Conservation (phyloP, 2,329 filamentous ascomycete species). For the Trichoderma harzianum region DNA sequence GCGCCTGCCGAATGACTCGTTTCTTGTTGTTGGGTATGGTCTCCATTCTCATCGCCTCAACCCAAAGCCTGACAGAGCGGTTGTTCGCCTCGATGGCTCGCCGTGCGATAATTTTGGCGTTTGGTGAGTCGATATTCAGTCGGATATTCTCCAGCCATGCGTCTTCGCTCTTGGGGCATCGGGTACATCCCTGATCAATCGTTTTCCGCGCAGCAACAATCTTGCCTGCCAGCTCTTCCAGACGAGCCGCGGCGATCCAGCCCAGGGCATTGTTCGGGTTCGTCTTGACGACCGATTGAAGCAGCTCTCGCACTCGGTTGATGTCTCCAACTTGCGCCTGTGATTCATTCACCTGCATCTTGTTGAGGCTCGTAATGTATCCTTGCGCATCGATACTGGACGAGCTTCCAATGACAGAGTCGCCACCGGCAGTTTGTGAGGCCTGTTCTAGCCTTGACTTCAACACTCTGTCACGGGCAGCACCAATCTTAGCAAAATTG, state of each 20-base stretch:
- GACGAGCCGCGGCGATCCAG: conserved; percentile 89
- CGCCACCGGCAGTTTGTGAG: conserved; percentile 64
- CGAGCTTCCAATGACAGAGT: conserved; percentile 70
- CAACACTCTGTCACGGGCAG: conserved; percentile 91
- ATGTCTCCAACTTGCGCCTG: conserved; percentile 90
- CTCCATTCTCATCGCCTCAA: conserved; percentile 92
- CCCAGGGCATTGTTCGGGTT: conserved; percentile 93
- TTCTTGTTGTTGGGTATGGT: conserved; percentile 81
- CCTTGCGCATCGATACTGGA: conserved; percentile 94
- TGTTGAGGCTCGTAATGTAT: conserved; percentile 88
- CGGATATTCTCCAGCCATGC: conserved; percentile 96
- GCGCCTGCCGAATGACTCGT: conserved; percentile 82
- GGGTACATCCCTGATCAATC: conserved; percentile 82
- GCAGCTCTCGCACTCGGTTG: conserved; percentile 82
- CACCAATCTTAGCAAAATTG: conserved; percentile 96
- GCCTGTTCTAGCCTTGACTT: conserved; percentile 92
- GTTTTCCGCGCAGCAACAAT: conserved; percentile 83
- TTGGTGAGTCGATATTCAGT: conserved; percentile 77
- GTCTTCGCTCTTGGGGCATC: conserved; percentile 92
- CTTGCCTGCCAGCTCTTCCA: conserved; percentile 92
- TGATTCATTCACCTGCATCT: conserved; percentile 72
- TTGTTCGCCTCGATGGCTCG: conserved; percentile 91
- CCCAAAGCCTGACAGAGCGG: conserved; percentile 84
- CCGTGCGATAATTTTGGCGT: conserved; percentile 92
- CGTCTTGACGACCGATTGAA: conserved; percentile 97